These are phyloP conservation scores for Yamadazyma conglobata DNA, from an alignment of 1,139 yeast species.

Conservation along the genomic window DNA sequence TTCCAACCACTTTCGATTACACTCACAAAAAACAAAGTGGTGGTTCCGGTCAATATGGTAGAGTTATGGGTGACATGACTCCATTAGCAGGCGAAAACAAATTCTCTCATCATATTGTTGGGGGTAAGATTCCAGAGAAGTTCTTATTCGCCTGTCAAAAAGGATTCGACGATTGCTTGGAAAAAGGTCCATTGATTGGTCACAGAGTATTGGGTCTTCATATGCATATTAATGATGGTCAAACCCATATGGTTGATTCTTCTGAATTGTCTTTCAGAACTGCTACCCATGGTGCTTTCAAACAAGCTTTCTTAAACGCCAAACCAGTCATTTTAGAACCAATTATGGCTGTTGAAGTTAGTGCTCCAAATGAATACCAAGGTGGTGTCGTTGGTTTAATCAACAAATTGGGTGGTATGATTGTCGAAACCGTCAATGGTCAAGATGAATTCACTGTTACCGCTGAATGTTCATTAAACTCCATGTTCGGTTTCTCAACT, in stretches of 20 bases:
- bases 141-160: slow-evolving; percentile 90
- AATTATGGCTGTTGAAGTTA: slow-evolving; percentile 87
- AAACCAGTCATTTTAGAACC: slow-evolving; percentile 93
- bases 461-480: slow-evolving; percentile 92
- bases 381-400: slow-evolving; percentile 87
- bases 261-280: slow-evolving; percentile 92
- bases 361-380: slow-evolving; percentile 96
- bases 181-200: slow-evolving; percentile 95
- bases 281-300: slow-evolving; percentile 90
- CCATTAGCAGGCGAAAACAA: slow-evolving; percentile 66
- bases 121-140: slow-evolving; percentile 96
- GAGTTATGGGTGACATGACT: slow-evolving; percentile 83
- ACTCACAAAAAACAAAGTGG: slow-evolving; percentile 98
- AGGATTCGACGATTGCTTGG: slow-evolving; percentile 93
- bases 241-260: slow-evolving; percentile 94
- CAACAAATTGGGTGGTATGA: slow-evolving; percentile 89
- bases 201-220: slow-evolving; percentile 89
- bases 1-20: slow-evolving; percentile 78
- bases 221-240: slow-evolving; percentile 96
- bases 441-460: slow-evolving; percentile 90
- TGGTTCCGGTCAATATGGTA: slow-evolving; percentile 99
- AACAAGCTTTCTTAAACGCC: slow-evolving; percentile 80
- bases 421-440: slow-evolving; percentile 90
- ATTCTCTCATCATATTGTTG: slow-evolving; percentile 85
- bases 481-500: slow-evolving; percentile 96